These are phyloP conservation scores for Bombardia bombarda DNA, from an alignment of 495 filamentous ascomycete species.

Conservation along the genomic window DNA sequence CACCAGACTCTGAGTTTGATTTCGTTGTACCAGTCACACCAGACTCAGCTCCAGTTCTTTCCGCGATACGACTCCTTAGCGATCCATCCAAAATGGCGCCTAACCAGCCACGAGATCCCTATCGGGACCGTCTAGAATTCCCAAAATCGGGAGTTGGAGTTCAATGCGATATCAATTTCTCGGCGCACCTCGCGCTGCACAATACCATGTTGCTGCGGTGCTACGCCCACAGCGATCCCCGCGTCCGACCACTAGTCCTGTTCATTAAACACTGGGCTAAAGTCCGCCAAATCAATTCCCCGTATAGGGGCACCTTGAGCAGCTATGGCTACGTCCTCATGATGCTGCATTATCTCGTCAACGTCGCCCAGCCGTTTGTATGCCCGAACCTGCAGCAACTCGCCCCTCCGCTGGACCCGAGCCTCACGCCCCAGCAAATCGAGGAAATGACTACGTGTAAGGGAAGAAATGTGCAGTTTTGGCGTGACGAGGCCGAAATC, in stretches of 20 bases:
- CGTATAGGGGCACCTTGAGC: slow-evolving; percentile 74
- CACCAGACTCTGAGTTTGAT: slow-evolving; percentile 3
- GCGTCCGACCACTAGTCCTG: slow-evolving; percentile 65
- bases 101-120: slow-evolving; percentile 41
- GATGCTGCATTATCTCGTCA: slow-evolving; percentile 84
- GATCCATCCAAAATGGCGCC: slow-evolving; percentile 33
- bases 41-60: slow-evolving; percentile 13
- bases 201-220: slow-evolving; percentile 72
- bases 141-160: slow-evolving; percentile 62
- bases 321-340: slow-evolving; percentile 88
- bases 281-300: slow-evolving; percentile 66
- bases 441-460: slow-evolving; percentile 37
- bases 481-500: slow-evolving; percentile 59
- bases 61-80: slow-evolving; percentile 26
- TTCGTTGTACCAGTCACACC: slow-evolving; percentile 20
- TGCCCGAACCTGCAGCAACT: slow-evolving; percentile 65
- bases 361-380: slow-evolving; percentile 69
- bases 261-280: slow-evolving; percentile 86
- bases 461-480: slow-evolving; percentile 57
- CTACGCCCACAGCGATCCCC: slow-evolving; percentile 64
- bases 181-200: slow-evolving; percentile 65
- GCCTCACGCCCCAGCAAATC: slow-evolving; percentile 31
- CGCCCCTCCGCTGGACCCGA: slow-evolving; percentile 32
- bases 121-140: slow-evolving; percentile 56
- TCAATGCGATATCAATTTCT: slow-evolving; percentile 81